These are phyloP conservation scores for Dactylorhiza incarnata DNA, from an alignment of 106 monocot genomes.

Conservation along the genomic window DNA sequence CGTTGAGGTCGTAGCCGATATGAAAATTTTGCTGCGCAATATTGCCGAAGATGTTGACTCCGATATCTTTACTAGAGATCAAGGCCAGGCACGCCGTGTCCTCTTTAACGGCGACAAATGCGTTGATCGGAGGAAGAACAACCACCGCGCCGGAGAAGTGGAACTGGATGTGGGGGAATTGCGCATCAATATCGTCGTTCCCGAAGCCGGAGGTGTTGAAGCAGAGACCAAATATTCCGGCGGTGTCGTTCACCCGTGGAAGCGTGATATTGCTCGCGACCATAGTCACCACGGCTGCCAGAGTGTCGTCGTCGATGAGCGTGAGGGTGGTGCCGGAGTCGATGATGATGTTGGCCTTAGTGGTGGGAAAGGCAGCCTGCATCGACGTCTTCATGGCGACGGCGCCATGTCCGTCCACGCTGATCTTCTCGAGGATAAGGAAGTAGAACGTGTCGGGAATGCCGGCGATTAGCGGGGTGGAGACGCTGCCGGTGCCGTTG, in stretches of 20 bases:
- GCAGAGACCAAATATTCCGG: conserved; percentile 7
- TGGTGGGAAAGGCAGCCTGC: not conserved
- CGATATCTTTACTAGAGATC: not conserved
- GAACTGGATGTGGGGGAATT: conserved; percentile 23
- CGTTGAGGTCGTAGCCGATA: conserved; percentile 32
- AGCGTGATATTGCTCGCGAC: conserved; percentile 1
- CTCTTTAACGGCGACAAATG: not conserved
- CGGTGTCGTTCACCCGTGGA: not conserved
- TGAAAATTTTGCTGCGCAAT: conserved; percentile 45
- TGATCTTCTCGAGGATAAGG: conserved; percentile 11
- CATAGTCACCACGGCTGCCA: not conserved
- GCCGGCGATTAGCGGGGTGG: conserved; percentile 6
- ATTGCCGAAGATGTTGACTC: conserved; percentile 19
- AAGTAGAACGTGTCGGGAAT: conserved; percentile 11
- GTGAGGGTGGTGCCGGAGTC: conserved; percentile 40
- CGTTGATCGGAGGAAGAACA: conserved; percentile 8
- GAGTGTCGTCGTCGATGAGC: not conserved
- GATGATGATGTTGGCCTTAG: conserved; percentile 17
- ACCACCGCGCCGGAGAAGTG: conserved; percentile 14
- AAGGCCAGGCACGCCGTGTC: not conserved
- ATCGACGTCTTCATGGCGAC: no score
- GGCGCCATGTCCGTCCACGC: conserved; percentile 6
- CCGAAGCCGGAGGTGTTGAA: conserved; percentile 1
- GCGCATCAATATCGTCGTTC: no score
- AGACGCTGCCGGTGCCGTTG: not conserved